Evolutionary conservation across 495 filamentous ascomycete species (phyloP), one percentile per base, ranked within the genome.

Genomic region (Penicillium pancosmium): DNA sequence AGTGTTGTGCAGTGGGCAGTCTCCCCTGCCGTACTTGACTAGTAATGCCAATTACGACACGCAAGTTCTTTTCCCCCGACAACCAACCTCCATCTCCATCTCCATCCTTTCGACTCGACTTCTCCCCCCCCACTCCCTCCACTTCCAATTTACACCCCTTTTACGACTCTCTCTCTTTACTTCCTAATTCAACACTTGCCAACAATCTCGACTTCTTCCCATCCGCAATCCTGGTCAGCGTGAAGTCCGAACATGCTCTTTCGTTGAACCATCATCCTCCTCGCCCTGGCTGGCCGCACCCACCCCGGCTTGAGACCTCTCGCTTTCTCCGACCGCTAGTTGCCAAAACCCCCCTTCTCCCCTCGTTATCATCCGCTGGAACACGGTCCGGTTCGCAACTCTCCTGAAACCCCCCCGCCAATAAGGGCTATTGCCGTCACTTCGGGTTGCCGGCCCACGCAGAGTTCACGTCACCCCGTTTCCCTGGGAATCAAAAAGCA

Each of bases 401-500:
- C 64, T 52, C 33, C 47, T 56, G 56, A 25, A 54, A 23, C 23
- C 34, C 61, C 41, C 58, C 57, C 62, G 58, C 67, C 66, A 65
- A 69, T 65, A 60, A 69, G 57, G 66, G 50, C 46, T 43, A 61
- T 56, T 60, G 63, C 63, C 61, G 57, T 69, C 61, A 63, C 50
- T 50, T 65, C 59, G 61, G 60, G 58, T 67, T 63, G 59, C 60
- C 63, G 58, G 60, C 60, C 67, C 57, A 70, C 70, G 68, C 70
- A 68, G 64, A 67, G 55, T 66, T 68, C 68, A 71, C 74, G 71
- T 74, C 69, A 68, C 68, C 61, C 60, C 52, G 41, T 41, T 57
- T 59, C 50, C 41, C 47, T 66, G 52, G 49, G 35, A 41, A 27
- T n/a, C 56, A 13, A 48, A 57, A 27, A 53, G 33, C 49, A 57